Evolutionary conservation across 2,329 filamentous ascomycete genomes (phyloP), one percentile per base, ranked within the genome.

Genomic region (Aureobasidium leucospermi): DNA sequence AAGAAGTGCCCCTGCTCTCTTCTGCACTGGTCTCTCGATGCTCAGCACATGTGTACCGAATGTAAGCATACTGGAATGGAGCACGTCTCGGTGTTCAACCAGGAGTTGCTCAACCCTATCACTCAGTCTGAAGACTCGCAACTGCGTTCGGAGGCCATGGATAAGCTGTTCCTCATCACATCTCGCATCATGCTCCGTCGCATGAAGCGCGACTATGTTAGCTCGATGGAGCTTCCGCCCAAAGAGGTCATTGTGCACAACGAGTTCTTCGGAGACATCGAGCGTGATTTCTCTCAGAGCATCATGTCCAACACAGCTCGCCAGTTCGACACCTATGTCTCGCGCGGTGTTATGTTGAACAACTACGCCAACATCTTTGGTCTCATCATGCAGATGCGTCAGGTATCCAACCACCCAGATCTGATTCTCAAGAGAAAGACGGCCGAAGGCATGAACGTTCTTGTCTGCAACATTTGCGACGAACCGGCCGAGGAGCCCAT

Each of bases 361-460:
- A 96, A 96, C 71, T 97, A 97, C 67, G 94, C 94, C 76, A 99
- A 99, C 72, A 97, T 99, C 65, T 99, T 99, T 68, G 93, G 92
- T 69, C 81, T 99, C 59, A 96, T 99, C 69, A 97, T 97, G 90
- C 92, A 96, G 73, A 97, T 99, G 93, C 88, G 94, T 59, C 94
- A 99, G 76, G 90, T 96, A 29, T 91, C 94, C 7, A 94, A 99
- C 65, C 94, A 99, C 70, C 94, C 94, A 0, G 94, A 99, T 74
- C 75, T 99, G 38, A 88, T 99, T 51, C 75, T 97, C 63, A 95
- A 93, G 77, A 96, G 94, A 75, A 84, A 93, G 63, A 83, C 82
- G 2, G 85, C 91, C 65, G 89, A 89, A 57, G 92, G 92, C 2
- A 90, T 96, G 73, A 96, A 97, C 64, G 81, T 96, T 11, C 78